These are phyloP conservation scores for Pyrenochaeta sp. DNA, from an alignment of 2,329 filamentous ascomycete genomes.

Conservation along the genomic window DNA sequence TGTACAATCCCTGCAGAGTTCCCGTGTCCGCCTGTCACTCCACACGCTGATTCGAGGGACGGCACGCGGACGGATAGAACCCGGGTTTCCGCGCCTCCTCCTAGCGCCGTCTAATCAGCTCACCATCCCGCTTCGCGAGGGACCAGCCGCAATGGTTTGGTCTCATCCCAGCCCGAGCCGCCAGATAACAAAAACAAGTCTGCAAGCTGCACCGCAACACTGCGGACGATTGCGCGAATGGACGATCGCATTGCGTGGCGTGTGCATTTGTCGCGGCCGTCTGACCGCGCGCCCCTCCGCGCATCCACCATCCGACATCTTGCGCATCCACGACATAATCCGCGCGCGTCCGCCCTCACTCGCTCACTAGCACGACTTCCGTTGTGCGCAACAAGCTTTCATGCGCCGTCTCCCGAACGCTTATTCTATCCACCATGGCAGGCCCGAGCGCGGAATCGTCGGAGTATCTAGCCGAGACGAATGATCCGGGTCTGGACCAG, in stretches of 20 bases:
- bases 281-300: background rate
- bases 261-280: background rate
- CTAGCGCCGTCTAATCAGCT: background rate
- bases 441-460: slow-evolving; percentile 4
- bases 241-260: background rate
- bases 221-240: background rate
- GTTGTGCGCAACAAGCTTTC: background rate
- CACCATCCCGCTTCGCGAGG: background rate
- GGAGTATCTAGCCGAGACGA: slow-evolving; percentile 13
- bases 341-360: background rate
- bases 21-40: background rate
- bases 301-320: background rate
- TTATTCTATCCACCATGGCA: slow-evolving; percentile 6
- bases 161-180: background rate
- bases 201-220: background rate
- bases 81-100: background rate
- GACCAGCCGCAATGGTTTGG: background rate
- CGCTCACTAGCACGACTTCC: background rate
- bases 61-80: background rate
- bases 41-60: background rate
- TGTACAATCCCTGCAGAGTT: background rate
- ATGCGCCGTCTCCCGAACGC: background rate
- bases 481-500: slow-evolving; percentile 13
- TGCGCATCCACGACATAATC: background rate
- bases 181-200: background rate